Evolutionary conservation across 2,329 filamentous ascomycete genomes (phyloP), one percentile per base, ranked within the genome.

Genomic region (Diplodia sapinea): DNA sequence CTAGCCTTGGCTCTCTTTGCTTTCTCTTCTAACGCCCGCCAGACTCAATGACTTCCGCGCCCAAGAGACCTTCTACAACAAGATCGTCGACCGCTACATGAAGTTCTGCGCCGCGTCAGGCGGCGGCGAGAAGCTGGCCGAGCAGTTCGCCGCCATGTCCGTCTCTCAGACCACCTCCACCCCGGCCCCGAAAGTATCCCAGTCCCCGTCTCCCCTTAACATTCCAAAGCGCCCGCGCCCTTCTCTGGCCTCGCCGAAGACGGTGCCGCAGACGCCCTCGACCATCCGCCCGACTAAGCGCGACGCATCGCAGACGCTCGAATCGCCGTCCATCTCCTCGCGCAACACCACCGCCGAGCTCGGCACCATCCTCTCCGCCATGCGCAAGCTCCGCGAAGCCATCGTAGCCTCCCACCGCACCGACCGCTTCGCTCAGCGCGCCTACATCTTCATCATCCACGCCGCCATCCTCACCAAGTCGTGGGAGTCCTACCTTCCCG

Each of bases 301-400:
- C 17, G 33, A 56, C 8, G 52, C 56, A 15, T 57, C 54, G 38
- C 67, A 72, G 23, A 52, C 69, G 68, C 69, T 74, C 13, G 26
- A 70, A 61, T 69, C 70, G 15, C 70, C 75, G 61, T 66, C 69
- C 55, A 72, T 78, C 51, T 76, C 80, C 31, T 71, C 73, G 1
- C 85, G 40, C 20, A 86, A 13, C 86, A 71, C 74, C 1, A 72
- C 72, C 15, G 66, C 87, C 71, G 88, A 91, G 71, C 85, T 97
- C 36, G 86, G 89, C 2, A 87, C 87, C 23, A 88, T 98, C 64
- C 84, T 97, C 65, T 87, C 91, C 73, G 92, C 94, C 3, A 89
- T 98, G 76, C 89, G 95, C 70, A 98, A 97, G 78, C 87, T 99
- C 38, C 89, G 95, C 67, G 95, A 99, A 82, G 94, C 90, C 29